Conservation (phyloP, 2,329 filamentous ascomycete genomes). For the Fusarium mundagurra region DNA sequence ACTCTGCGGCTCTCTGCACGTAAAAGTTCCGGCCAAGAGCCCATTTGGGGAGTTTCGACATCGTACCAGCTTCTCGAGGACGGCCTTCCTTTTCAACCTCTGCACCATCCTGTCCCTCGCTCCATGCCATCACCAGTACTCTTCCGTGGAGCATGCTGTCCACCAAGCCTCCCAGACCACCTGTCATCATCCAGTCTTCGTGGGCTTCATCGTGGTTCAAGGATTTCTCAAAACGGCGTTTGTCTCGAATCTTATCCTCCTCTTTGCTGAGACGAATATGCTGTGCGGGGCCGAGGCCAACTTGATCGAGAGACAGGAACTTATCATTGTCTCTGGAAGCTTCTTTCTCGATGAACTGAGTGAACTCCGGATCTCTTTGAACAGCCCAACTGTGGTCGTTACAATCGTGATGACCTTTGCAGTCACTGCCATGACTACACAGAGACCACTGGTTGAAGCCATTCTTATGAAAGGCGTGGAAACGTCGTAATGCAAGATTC, state of each 20-base stretch:
- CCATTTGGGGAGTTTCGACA: not conserved
- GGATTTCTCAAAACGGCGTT: not conserved
- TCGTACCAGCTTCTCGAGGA: not conserved
- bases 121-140: not conserved
- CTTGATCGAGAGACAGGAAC: not conserved
- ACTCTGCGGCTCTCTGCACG: not conserved
- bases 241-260: not conserved
- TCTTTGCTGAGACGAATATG: not conserved
- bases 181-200: not conserved
- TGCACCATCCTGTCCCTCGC: not conserved
- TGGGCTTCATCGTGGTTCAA: not conserved
- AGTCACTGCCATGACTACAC: not conserved
- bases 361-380: not conserved
- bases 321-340: not conserved
- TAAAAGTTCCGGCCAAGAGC: not conserved
- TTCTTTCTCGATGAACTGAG: not conserved
- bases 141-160: not conserved
- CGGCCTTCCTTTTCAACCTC: too few relatives aligned
- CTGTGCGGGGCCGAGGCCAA: not conserved
- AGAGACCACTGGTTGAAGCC: not conserved
- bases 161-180: not conserved
- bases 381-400: not conserved
- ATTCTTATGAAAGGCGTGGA: slow-evolving; percentile 2
- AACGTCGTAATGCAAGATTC: slow-evolving; percentile 7
- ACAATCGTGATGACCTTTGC: not conserved